A percentile compares a stretch with the other conserved stretches of the same genome.
These are phyloP conservation scores for Lactarius hengduanensis DNA, from an alignment of 768 basidiomycete genomes.

Conservation along the genomic window DNA sequence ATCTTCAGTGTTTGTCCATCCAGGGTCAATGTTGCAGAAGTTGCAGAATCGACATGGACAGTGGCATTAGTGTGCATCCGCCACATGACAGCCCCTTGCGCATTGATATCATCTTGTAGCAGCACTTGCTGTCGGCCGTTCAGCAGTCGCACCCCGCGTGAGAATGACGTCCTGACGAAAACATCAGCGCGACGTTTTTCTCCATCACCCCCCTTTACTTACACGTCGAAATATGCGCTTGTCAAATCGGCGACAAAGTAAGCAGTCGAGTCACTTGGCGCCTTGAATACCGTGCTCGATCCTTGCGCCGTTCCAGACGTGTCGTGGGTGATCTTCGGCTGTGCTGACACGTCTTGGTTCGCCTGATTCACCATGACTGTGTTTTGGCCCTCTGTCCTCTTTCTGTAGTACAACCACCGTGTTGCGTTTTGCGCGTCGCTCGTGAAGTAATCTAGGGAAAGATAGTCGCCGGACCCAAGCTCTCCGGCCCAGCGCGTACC, in stretches of 20 bases:
- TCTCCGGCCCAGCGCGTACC: conserved; percentile 96
- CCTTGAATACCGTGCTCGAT: conserved; percentile 73
- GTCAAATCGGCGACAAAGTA: conserved; percentile 79
- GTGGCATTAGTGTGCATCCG: conserved; percentile 97
- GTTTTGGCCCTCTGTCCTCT: conserved; percentile 97
- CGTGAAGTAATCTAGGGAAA: conserved; percentile 72
- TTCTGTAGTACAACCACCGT: conserved; percentile 94
- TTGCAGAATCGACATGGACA: conserved; percentile 51
- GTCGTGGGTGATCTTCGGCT: conserved; percentile 56
- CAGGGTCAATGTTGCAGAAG: conserved; percentile 72
- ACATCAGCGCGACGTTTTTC: conserved; percentile 17
- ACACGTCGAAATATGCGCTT: conserved; percentile 74
- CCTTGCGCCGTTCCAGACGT: conserved; percentile 63
- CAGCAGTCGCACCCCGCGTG: conserved; percentile 80
- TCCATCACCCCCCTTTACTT: conserved; percentile 35
- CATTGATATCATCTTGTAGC: conserved; percentile 86
- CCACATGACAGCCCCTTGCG: conserved; percentile 68
- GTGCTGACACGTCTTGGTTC: conserved; percentile 79
- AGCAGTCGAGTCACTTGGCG: conserved; percentile 68
- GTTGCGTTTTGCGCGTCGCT: conserved; percentile 63
- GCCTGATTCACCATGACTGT: conserved; percentile 70
- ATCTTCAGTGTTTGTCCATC: conserved; percentile 67
- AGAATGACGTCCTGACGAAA: conserved; percentile 56
- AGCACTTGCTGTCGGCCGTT: conserved; percentile 87
- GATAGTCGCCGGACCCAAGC: conserved; percentile 86